Conservation (phyloP, 1,284 basidiomycete genomes). For the Neotropicomus parvogracilis region DNA sequence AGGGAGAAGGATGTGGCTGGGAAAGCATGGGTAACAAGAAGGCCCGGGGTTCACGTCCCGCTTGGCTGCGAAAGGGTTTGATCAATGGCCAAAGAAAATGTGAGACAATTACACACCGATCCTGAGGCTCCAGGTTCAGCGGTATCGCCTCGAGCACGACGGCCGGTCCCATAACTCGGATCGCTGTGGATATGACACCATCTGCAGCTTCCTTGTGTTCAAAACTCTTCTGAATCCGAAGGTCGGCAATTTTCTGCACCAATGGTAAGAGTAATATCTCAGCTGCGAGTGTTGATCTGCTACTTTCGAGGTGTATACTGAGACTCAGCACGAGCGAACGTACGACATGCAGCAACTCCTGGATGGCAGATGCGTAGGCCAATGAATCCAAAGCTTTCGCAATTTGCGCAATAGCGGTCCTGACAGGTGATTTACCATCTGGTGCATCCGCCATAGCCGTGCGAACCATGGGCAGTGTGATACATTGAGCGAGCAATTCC, state of each 20-base stretch:
- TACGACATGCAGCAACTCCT: conserved; percentile 65
- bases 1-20: conserved; percentile 75
- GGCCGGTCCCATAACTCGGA: conserved; percentile 85
- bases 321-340: conserved; percentile 53
- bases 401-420: conserved; percentile 59
- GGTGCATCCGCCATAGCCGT: conserved; percentile 46
- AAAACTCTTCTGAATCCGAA: conserved; percentile 79
- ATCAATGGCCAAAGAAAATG: not conserved
- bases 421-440: conserved; percentile 50
- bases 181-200: conserved; percentile 73
- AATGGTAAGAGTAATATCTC: conserved; percentile 71
- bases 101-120: conserved; percentile 54
- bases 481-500: conserved; percentile 62
- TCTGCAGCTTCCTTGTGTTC: conserved; percentile 92
- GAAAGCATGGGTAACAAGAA: conserved; percentile 90
- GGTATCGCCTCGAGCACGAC: conserved; percentile 76
- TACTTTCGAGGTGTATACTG: conserved; percentile 37
- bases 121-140: conserved; percentile 78
- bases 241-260: conserved; percentile 71
- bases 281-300: conserved; percentile 55
- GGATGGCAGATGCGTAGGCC: conserved; percentile 63
- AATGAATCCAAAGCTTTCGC: conserved; percentile 68
- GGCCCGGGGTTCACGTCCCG: conserved; percentile 71
- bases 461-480: conserved; percentile 59
- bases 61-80: conserved; percentile 43